Evolutionary conservation across 1,139 yeast species (phyloP).

Genomic region (Debaryomyces sp.): DNA sequence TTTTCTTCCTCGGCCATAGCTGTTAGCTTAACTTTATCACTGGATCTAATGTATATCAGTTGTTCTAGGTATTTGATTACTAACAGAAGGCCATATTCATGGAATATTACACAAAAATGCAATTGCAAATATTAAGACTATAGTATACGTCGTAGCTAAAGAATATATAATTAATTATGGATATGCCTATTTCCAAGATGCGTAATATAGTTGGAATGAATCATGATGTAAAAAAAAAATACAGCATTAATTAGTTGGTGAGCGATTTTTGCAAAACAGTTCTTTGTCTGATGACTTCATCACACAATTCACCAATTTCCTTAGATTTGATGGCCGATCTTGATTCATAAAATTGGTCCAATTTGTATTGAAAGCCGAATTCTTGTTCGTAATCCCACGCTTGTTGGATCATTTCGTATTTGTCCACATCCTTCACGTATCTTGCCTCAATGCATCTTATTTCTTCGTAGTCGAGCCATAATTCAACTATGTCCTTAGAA

Average conservation of each 20-base stretch:
- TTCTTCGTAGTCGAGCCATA: constrained; percentile 92
- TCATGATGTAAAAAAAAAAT: not conserved
- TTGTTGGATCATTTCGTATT: constrained; percentile 88
- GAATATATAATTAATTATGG: not conserved
- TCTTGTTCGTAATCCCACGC: constrained; percentile 86
- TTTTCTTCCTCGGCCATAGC: not conserved
- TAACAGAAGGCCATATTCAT: not conserved
- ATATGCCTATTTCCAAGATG: not conserved
- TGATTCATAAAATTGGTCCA: constrained; percentile 72
- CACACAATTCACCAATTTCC: constrained; percentile 73
- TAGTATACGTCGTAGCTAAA: not conserved
- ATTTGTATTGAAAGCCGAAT: constrained; percentile 55
- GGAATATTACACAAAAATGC: constrained; percentile 1
- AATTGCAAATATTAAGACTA: not conserved
- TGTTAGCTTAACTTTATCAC: not conserved
- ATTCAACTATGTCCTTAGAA: constrained; percentile 65
- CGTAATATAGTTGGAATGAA: not conserved
- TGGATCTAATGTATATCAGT: not conserved
- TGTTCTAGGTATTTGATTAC: not conserved
- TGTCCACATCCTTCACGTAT: constrained; percentile 92
- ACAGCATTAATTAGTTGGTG: not conserved
- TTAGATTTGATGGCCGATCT: constrained; percentile 66
- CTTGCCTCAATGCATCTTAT: constrained; percentile 80
- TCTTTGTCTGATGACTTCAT: constrained; percentile 64
- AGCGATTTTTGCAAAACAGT: constrained; percentile 37